These are phyloP conservation scores for Echeveria elegans DNA, from an alignment of 164 flowering plant species.

Conservation along the genomic window DNA sequence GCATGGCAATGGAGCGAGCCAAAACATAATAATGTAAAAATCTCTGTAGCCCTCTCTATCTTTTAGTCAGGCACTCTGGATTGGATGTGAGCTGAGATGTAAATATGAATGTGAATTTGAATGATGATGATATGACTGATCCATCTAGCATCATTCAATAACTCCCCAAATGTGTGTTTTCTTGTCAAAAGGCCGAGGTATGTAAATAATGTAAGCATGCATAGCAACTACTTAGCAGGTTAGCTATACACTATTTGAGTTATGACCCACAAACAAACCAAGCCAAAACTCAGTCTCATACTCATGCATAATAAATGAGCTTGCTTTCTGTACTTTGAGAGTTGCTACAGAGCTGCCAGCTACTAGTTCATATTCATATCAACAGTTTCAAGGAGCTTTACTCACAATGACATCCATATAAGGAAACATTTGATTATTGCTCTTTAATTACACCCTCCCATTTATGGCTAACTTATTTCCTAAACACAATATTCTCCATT, in stretches of 20 bases:
- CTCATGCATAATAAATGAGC: too few relatives aligned
- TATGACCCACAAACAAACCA: too few relatives aligned
- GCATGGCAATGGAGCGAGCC: neutral
- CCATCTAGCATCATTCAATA: neutral
- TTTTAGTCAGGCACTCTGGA: neutral
- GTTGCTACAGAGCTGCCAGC: too few relatives aligned
- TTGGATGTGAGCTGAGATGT: neutral
- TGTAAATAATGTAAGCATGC: too few relatives aligned
- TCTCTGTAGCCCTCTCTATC: neutral
- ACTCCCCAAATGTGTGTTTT: conserved; percentile 2
- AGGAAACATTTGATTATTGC: neutral
- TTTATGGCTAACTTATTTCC: neutral
- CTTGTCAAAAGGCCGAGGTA: conserved; percentile 8
- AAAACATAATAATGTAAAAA: neutral
- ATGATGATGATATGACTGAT: conserved; percentile 9
- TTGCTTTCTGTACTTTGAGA: too few relatives aligned
- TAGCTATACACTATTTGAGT: too few relatives aligned
- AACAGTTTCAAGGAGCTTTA: too few relatives aligned
- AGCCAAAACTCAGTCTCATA: too few relatives aligned
- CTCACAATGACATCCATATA: neutral
- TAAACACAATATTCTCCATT: neutral
- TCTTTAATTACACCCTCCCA: neutral
- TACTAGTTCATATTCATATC: too few relatives aligned
- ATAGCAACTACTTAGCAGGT: too few relatives aligned
- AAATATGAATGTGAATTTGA: too few relatives aligned